Conservation (phyloP, 495 filamentous ascomycete species). For the Usnea hakonensis region DNA sequence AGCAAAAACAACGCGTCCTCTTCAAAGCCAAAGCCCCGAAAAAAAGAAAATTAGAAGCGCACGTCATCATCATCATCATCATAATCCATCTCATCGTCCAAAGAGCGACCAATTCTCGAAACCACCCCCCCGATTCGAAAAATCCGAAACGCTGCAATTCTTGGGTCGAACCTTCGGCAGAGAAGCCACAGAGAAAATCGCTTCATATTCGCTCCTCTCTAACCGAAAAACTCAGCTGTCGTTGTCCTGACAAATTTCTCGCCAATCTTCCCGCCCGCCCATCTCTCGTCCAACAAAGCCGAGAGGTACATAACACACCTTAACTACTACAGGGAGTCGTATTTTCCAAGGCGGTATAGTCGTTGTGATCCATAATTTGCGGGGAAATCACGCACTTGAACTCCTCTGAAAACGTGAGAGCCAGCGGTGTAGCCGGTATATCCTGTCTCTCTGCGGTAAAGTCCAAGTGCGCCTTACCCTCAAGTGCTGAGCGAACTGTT, state of each 20-base stretch:
- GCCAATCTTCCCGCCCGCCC: background rate
- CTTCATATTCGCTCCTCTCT: background rate
- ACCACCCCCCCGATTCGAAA: background rate
- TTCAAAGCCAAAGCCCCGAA: too few relatives aligned
- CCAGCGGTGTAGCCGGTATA: constrained; percentile 15
- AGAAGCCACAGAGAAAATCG: background rate
- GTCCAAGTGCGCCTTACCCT: constrained; percentile 17
- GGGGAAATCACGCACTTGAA: constrained; percentile 6
- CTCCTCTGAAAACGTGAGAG: background rate
- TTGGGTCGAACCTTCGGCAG: background rate
- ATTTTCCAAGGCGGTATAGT: background rate
- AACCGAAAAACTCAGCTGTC: background rate
- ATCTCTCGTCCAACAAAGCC: background rate
- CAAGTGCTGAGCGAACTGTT: constrained; percentile 4
- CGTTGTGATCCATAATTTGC: constrained; percentile 8
- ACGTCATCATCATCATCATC: background rate
- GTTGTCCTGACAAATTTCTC: background rate
- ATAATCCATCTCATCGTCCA: background rate
- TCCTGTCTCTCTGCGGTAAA: background rate
- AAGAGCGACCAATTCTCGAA: background rate
- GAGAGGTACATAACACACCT: too few relatives aligned
- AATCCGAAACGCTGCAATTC: background rate
- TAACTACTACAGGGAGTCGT: background rate
- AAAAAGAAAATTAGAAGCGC: background rate
- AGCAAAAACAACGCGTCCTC: background rate